A percentile compares a stretch with the other conserved stretches of the same genome.
These are phyloP conservation scores for Backusella westeae DNA, from an alignment of 192 early-diverging fungal species.

Conservation along the genomic window DNA sequence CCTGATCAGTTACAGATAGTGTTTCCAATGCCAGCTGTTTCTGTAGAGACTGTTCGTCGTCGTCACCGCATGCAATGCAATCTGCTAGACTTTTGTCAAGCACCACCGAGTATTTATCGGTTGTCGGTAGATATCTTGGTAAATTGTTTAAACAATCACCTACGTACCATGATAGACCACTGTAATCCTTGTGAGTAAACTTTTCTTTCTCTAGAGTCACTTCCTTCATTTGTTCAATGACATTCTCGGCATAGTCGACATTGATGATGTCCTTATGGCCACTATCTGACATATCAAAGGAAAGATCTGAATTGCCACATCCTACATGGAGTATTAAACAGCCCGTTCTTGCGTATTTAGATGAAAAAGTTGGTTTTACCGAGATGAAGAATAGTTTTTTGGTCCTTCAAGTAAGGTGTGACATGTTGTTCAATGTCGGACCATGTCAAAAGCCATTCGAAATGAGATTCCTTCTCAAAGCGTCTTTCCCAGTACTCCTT, in stretches of 20 bases:
- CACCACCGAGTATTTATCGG: slow-evolving; percentile 12
- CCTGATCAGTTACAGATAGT: background rate
- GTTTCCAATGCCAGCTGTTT: background rate
- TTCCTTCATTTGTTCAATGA: slow-evolving; percentile 26
- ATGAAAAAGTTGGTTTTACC: background rate
- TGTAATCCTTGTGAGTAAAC: background rate
- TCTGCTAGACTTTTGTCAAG: slow-evolving; percentile 28
- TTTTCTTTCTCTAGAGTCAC: background rate
- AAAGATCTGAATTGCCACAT: slow-evolving; percentile 35
- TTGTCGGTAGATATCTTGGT: background rate
- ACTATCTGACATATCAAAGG: slow-evolving; percentile 26
- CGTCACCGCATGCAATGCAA: slow-evolving; percentile 29
- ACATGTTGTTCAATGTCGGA: slow-evolving; percentile 5
- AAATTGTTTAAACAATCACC: slow-evolving; percentile 21
- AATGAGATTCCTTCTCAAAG: slow-evolving; percentile 29
- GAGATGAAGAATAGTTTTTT: slow-evolving; percentile 12
- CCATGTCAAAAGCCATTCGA: slow-evolving; percentile 34
- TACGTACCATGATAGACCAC: slow-evolving; percentile 2
- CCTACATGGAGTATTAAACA: slow-evolving; percentile 15
- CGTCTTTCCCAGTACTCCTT: slow-evolving; percentile 35
- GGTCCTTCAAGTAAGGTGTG: background rate
- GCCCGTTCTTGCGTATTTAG: background rate
- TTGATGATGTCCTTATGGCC: slow-evolving; percentile 17
- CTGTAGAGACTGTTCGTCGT: slow-evolving; percentile 6
- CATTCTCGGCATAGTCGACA: slow-evolving; percentile 35